Evolutionary conservation across 345 rosid species (phyloP), one percentile per base, ranked within the genome.

Genomic region (Linum tenue): DNA sequence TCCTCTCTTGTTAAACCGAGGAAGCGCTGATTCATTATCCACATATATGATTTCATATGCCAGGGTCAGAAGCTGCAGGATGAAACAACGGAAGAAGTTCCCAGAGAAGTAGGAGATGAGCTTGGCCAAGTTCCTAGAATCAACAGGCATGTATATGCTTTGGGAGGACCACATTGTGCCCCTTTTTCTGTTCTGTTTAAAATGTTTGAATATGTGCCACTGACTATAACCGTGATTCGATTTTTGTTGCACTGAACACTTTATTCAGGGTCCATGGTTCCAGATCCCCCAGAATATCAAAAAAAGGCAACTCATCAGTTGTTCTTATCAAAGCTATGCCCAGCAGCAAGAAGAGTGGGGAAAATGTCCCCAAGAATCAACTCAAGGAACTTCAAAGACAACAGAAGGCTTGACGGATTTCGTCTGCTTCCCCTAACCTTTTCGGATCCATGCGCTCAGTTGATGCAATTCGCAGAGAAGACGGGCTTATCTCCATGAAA

Each of bases 221-320:
- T 48, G 14, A 48, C 53, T 48, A 15, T 15, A 48, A 48, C 2
- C 53, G 14, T 8, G 53, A 48, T 48, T 48, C 31, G 31, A 3
- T 48, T 48, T 48, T 48, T 12, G 11, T 15, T 48, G 9, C 53
- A 48, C 53, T 48, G 53, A 15, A 48, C 31, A 48, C 53, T 48
- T 12, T 48, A 22, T 48, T 48, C 53, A 48, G 53, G 53, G 9
- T 48, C 7, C 7, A 48, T 48, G 53, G 66, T 70, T 68, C 72
- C 9, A 79, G 85, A 74, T 79, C 80, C 12, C 77, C 80, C 3
- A 68, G 73, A 70, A 85, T 85, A 75, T 57, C 73, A 50, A 76
- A 78, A 64, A 86, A 69, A 31, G 75, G 73, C 62, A 63, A 77
- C 3, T 72, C 88, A 59, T 79, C 90, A 2, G 78, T 70, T 55